phyloP scores from a whole-genome alignment of 352 stramenopile species.

The Stramenopiles sp. region DNA sequence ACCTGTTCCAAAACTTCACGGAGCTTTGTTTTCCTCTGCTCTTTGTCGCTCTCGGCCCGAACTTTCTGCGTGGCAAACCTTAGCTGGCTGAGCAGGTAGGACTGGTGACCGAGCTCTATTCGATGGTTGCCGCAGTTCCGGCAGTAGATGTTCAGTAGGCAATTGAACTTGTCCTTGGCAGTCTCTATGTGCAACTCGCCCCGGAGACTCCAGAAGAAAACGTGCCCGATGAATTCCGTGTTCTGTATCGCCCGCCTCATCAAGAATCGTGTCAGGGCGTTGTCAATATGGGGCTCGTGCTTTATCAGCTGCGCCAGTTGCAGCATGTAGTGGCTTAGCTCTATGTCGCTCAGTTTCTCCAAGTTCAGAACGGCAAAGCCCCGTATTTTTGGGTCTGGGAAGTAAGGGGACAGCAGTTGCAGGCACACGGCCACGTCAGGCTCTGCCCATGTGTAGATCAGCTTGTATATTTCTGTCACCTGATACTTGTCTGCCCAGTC shows the following conservation, averaged over 20 bases:
- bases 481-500: too few species aligned
- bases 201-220: conserved; percentile 35
- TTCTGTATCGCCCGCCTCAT: conserved; percentile 28
- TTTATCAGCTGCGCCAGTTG: conserved; percentile 94
- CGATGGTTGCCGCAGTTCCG: conserved; percentile 61
- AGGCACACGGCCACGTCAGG: too few species aligned
- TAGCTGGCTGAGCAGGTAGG: conserved; percentile 73
- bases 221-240: conserved; percentile 26
- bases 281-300: conserved; percentile 47
- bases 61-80: too few species aligned
- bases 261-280: conserved; percentile 31
- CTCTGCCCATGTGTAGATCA: too few species aligned
- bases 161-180: conserved; percentile 19
- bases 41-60: neutral
- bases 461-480: too few species aligned
- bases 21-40: neutral
- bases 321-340: conserved; percentile 89
- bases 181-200: conserved; percentile 26
- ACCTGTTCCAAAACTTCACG: too few species aligned
- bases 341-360: conserved; percentile 76
- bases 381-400: conserved; percentile 67
- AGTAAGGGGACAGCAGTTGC: conserved; percentile 53
- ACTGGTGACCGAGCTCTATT: conserved; percentile 59
- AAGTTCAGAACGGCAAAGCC: conserved; percentile 91
- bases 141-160: conserved; percentile 40